phyloP scores from a whole-genome alignment of 129 eudicot genomes.

The Sambucus nigra region DNA sequence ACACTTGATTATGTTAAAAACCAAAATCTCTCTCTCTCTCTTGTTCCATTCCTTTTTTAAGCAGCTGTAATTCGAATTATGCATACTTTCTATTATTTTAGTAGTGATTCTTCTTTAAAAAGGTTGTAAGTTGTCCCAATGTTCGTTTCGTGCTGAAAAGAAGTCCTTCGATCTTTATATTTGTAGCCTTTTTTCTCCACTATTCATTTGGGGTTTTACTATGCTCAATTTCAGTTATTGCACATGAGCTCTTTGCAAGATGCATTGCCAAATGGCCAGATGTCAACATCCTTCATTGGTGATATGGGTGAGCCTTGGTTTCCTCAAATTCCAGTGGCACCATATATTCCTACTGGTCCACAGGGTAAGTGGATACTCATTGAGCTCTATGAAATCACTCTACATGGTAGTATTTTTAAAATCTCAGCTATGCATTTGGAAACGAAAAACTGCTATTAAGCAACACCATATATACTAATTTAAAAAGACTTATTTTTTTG shows the following conservation, averaged over 20 bases:
- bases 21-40: not conserved
- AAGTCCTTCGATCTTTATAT: not conserved
- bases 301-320: constrained; percentile 52
- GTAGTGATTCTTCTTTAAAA: not conserved
- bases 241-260: constrained; percentile 76
- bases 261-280: constrained; percentile 45
- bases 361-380: constrained; percentile 48
- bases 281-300: constrained; percentile 26
- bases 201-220: not conserved
- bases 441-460: too few species aligned
- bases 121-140: not conserved
- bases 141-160: not conserved
- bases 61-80: not conserved
- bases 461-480: too few species aligned
- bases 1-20: too few species aligned
- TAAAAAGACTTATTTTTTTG: too few species aligned
- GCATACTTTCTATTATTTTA: not conserved
- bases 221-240: constrained; percentile 47
- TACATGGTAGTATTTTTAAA: not conserved
- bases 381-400: not conserved
- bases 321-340: constrained; percentile 35
- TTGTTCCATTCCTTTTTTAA: not conserved
- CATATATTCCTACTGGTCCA: constrained; percentile 33
- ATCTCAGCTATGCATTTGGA: too few species aligned
- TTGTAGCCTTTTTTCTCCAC: not conserved